Percentiles rank a stretch among this genome's conserved stretches.
Evolutionary conservation across 1,284 basidiomycete species (phyloP).

Genomic region (Tilletia indica): DNA sequence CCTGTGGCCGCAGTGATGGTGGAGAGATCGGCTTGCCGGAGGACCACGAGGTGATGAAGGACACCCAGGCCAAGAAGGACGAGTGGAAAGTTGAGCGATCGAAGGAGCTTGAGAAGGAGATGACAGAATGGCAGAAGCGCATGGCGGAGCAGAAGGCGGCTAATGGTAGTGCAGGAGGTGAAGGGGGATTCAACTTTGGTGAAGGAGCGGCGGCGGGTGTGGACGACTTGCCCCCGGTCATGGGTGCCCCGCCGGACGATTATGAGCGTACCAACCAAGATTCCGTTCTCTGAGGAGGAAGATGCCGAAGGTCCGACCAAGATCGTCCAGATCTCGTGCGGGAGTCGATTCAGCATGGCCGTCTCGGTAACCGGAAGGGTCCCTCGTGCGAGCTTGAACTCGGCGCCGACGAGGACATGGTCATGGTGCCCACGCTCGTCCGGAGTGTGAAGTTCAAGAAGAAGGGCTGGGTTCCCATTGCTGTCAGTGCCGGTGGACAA

Average conservation of each 20-base stretch:
- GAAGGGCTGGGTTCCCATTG: slow-evolving; percentile 56
- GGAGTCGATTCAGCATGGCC: slow-evolving; percentile 78
- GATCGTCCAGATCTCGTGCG: slow-evolving; percentile 72
- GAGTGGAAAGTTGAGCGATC: slow-evolving; percentile 37
- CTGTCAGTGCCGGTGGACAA: slow-evolving; percentile 59
- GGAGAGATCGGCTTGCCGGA: slow-evolving; percentile 73
- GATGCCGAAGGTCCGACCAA: slow-evolving; percentile 62
- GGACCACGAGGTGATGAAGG: slow-evolving; percentile 64
- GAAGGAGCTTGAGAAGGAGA: slow-evolving; percentile 25
- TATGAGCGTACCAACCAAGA: slow-evolving; percentile 39
- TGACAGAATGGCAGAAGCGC: slow-evolving; percentile 20
- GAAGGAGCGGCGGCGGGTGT: slow-evolving; percentile 17
- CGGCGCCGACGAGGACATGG: slow-evolving; percentile 57
- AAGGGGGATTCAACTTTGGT: not conserved
- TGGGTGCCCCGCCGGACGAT: slow-evolving; percentile 30
- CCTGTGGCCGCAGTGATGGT: slow-evolving; percentile 74
- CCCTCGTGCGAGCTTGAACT: slow-evolving; percentile 61
- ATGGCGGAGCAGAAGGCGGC: slow-evolving; percentile 50
- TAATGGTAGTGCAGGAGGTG: slow-evolving; percentile 45
- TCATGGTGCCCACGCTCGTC: slow-evolving; percentile 68
- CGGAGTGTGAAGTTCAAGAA: slow-evolving; percentile 59
- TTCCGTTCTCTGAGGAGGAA: slow-evolving; percentile 56
- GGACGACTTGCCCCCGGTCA: slow-evolving; percentile 26
- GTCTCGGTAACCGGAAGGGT: slow-evolving; percentile 75
- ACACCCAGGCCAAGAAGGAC: slow-evolving; percentile 51